Base-by-base conservation (phyloP, 139 green algal genomes). In the Coelastrella sp. region DNA sequence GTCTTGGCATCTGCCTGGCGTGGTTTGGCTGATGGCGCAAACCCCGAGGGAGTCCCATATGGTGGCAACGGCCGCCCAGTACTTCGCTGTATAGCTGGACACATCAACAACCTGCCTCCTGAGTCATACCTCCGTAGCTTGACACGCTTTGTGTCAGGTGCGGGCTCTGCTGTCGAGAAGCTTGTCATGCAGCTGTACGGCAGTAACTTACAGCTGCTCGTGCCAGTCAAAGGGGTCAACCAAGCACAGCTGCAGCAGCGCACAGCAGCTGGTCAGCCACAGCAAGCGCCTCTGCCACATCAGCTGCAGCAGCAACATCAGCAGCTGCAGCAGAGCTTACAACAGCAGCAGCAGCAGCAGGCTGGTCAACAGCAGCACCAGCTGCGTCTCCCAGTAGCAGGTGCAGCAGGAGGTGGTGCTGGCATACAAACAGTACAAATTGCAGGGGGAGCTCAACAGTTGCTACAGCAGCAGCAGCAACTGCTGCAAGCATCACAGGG, bases 21-120 rank as follows among this genome's bases (percentile, higher is more conserved):
- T 15, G 75, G 75, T 45, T 45, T 82, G 7, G 75, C 75, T 11
- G 40, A 82, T 3, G 75, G 75, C 8, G 75, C 75, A 7, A 71
- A 69, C n/a, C 53, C 75, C 13, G 75, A 82, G 6, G 75, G 75
- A 3, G 40, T 82, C 23, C 75, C 51, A 8, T 82, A 45, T 57
- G 75, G 75, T 0, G 34, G 32, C 50, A 63, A 30, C 8, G 75
- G 75, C 75, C 30, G 23, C 35, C 75, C 75, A 2, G 53, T 82
- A 21, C 53, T 82, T 51, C 75, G 75, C 75, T 82, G 75, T 30
- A 60, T 82, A n/a, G 75, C 75, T 15, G 75, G 75, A 13, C 75
- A 82, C 75, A 43, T 71, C 19, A 71, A 51, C 75, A 82, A 82
- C 75, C 35, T 82, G 75, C 53, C 23, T 23, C 75, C 75, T 50